Base-by-base conservation (phyloP, 2,329 filamentous ascomycete species). In the Fusarium sp. region DNA sequence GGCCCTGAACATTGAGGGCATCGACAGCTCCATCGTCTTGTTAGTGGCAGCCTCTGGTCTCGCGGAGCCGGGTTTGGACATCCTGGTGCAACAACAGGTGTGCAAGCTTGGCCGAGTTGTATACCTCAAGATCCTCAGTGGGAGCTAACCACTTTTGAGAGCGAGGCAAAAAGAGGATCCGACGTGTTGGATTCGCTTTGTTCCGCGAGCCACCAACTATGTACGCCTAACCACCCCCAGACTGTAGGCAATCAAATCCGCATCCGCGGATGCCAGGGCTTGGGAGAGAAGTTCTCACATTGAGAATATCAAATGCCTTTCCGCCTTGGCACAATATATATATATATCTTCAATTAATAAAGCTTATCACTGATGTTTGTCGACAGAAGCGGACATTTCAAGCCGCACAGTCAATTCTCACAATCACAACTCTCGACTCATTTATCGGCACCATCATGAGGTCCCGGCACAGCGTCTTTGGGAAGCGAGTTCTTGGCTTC, bases 1-100 rank as follows among this genome's bases (percentile, higher is more conserved):
- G 60, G 65, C 67, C 62, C 49, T 64, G 57, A 67, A 67, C 38
- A 68, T 65, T 57, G 64, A 74, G 69, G 60, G 47, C 54, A 75
- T 73, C 61, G 66, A 69, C 74, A 74, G 67, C 67, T 77, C 72
- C 62, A 66, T 75, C 54, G 36, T 38, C 49, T 45, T 64, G 54
- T 68, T 76, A 77, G 74, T 74, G 65, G 44, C 68, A 59, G 55
- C 47, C 73, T 65, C 72, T 62, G 63, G 61, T 62, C 59, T 76
- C 75, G 76, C 74, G 76, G 75, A 77, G 77, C 75, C 76, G 74
- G 76, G 73, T 76, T 45, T 58, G 54, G 47, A 69, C 71, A 77
- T 67, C 73, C 75, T 69, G 71, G 71, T 65, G 35, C 38, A 62
- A 55, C 49, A 29, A 29, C 35, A 61, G 38, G 39, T 66, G 59